Evolutionary conservation across 2,329 filamentous ascomycete species (phyloP).

Genomic region (Aulographum hederae): DNA sequence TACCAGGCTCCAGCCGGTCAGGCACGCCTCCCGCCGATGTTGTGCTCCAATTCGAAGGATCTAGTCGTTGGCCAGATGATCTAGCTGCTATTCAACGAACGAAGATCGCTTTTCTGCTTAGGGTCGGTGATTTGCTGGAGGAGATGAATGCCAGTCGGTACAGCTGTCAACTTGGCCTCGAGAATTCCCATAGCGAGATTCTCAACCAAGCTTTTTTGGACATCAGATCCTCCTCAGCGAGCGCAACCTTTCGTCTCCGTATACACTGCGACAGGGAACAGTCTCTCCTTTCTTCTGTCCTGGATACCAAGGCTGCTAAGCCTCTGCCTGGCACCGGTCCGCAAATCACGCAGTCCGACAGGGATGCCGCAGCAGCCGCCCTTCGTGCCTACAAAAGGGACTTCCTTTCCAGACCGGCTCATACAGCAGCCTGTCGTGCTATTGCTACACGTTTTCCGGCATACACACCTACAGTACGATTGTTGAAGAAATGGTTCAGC

Average conservation of each 20-base stretch:
- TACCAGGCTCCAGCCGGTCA: conserved; percentile 30
- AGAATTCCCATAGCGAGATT: conserved; percentile 49
- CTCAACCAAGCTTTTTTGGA: conserved; percentile 74
- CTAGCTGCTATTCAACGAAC: conserved; percentile 79
- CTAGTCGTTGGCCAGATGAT: conserved; percentile 85
- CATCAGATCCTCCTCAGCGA: conserved; percentile 46
- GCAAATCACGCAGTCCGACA: neutral
- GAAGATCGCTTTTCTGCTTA: conserved; percentile 72
- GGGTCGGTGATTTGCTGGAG: conserved; percentile 49
- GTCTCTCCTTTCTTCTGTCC: conserved; percentile 56
- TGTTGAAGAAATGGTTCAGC: conserved; percentile 81
- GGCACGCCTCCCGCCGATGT: conserved; percentile 46
- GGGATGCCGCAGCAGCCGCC: conserved; percentile 51
- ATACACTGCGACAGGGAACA: conserved; percentile 83
- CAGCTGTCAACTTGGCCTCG: conserved; percentile 57
- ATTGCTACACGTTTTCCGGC: conserved; percentile 65
- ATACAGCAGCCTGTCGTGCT: conserved; percentile 65
- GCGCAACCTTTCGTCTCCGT: conserved; percentile 63
- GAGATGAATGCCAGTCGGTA: conserved; percentile 42
- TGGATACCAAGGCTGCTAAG: conserved; percentile 62
- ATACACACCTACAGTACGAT: conserved; percentile 63
- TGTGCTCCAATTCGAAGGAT: conserved; percentile 81
- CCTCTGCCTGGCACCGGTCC: conserved; percentile 19
- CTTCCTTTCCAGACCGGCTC: conserved; percentile 55
- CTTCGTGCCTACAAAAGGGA: conserved; percentile 53